phyloP scores from a whole-genome alignment of 139 green algal genomes.

The Pleodorina starrii region DNA sequence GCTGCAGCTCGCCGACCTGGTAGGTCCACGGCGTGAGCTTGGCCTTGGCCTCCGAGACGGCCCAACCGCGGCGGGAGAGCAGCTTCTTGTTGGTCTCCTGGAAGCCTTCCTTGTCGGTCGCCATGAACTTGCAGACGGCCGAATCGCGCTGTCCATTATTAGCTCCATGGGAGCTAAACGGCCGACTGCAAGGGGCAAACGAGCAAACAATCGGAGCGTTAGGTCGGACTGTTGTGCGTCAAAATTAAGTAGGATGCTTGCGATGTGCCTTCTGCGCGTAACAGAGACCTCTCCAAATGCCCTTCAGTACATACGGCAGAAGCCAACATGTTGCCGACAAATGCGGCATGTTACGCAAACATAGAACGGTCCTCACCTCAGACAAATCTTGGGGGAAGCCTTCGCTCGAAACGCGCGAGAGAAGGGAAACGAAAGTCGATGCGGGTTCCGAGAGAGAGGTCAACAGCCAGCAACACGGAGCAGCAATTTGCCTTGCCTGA shows the following conservation, averaged over 20 bases:
- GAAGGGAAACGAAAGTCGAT: background rate
- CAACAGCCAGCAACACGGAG: background rate
- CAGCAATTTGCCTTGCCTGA: background rate
- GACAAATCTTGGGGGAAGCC: background rate
- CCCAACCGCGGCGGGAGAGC: constrained; percentile 21
- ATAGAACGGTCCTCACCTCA: background rate
- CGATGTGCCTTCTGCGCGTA: no score
- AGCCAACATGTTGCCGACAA: background rate
- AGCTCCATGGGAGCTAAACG: background rate
- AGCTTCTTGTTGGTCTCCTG: background rate
- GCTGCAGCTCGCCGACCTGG: background rate
- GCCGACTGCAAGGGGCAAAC: no score
- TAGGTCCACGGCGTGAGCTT: background rate
- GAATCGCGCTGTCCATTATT: background rate
- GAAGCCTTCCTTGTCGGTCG: background rate
- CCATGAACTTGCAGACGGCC: constrained; percentile 4
- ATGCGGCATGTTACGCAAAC: background rate
- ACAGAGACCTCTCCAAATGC: no score
- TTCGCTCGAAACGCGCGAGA: background rate
- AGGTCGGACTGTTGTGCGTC: background rate
- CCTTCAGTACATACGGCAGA: no score
- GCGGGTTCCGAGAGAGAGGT: background rate
- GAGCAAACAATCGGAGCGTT: background rate
- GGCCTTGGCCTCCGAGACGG: background rate
- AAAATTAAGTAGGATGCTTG: background rate